Conservation (phyloP, 2,329 filamentous ascomycete genomes). For the Didymella glomerata region DNA sequence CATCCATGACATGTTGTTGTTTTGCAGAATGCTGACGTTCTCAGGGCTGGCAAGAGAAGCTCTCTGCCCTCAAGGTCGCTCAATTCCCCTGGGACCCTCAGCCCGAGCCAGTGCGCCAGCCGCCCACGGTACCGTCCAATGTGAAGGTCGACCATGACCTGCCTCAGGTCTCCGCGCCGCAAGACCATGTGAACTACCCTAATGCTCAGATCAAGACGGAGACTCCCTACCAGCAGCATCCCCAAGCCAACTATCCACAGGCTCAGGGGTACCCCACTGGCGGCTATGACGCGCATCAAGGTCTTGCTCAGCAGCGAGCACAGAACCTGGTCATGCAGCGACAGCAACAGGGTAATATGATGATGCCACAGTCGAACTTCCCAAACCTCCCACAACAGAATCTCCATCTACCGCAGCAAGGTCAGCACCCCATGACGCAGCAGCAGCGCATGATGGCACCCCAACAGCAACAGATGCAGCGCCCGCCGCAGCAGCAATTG, state of each 20-base stretch:
- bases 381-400: slow-evolving; percentile 30
- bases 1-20: slow-evolving; percentile 6
- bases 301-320: slow-evolving; percentile 64
- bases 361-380: slow-evolving; percentile 38
- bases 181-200: slow-evolving; percentile 43
- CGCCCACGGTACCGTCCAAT: slow-evolving; percentile 55
- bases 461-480: slow-evolving; percentile 37
- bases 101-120: slow-evolving; percentile 60
- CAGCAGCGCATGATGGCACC: slow-evolving; percentile 43
- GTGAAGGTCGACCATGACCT: slow-evolving; percentile 47
- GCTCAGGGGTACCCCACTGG: slow-evolving; percentile 47
- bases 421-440: slow-evolving; percentile 40
- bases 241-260: slow-evolving; percentile 40
- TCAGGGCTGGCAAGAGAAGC: slow-evolving; percentile 92
- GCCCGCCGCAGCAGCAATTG: slow-evolving; percentile 41
- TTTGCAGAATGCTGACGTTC: slow-evolving; percentile 29
- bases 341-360: slow-evolving; percentile 41
- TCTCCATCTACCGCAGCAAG: slow-evolving; percentile 28
- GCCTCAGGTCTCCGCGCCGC: slow-evolving; percentile 41
- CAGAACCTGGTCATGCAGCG: slow-evolving; percentile 56
- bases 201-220: slow-evolving; percentile 63
- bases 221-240: slow-evolving; percentile 42
- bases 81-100: slow-evolving; percentile 93
- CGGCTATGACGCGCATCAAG: slow-evolving; percentile 52
- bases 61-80: slow-evolving; percentile 84